Conservation (phyloP, 257 asterid species). For the Rhazya stricta region DNA sequence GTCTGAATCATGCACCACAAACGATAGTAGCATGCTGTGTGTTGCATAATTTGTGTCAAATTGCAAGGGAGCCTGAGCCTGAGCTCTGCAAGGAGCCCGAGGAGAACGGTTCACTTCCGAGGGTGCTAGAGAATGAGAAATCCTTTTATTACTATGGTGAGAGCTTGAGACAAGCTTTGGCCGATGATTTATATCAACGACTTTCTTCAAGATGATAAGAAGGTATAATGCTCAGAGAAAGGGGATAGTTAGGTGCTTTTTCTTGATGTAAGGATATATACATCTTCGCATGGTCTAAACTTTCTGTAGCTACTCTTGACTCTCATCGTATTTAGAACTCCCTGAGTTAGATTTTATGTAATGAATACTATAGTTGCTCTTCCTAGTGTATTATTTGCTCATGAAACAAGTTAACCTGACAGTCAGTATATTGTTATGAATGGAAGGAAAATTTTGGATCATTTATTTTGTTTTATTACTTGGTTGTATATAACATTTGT, state of each 20-base stretch:
- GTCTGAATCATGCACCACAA: slow-evolving; percentile 85
- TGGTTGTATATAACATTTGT: neutral
- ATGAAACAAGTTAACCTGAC: slow-evolving; percentile 7
- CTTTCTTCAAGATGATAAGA: slow-evolving; percentile 66
- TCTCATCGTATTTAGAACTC: slow-evolving; percentile 1
- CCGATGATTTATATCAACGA: slow-evolving; percentile 84
- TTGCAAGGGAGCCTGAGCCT: slow-evolving; percentile 96
- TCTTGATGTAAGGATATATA: slow-evolving; percentile 27
- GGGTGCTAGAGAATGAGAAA: slow-evolving; percentile 83
- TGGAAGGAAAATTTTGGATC: slow-evolving; percentile 7
- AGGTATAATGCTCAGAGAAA: neutral
- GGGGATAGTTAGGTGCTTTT: slow-evolving; percentile 6
- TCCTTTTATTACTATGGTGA: slow-evolving; percentile 67
- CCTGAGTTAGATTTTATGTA: slow-evolving; percentile 12
- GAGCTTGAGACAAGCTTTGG: slow-evolving; percentile 72
- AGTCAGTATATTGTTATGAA: neutral
- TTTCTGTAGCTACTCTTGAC: slow-evolving; percentile 14
- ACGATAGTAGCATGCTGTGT: slow-evolving; percentile 96
- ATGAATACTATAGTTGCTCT: neutral
- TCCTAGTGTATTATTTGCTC: neutral
- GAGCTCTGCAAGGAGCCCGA: slow-evolving; percentile 96
- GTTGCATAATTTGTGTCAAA: slow-evolving; percentile 91
- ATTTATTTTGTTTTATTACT: neutral
- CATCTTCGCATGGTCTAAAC: slow-evolving; percentile 26
- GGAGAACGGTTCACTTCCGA: slow-evolving; percentile 72